Percentiles rank a stretch among this genome's conserved stretches.
Evolutionary conservation across 305 asterid genomes (phyloP).

Genomic region (Ajuga reptans): DNA sequence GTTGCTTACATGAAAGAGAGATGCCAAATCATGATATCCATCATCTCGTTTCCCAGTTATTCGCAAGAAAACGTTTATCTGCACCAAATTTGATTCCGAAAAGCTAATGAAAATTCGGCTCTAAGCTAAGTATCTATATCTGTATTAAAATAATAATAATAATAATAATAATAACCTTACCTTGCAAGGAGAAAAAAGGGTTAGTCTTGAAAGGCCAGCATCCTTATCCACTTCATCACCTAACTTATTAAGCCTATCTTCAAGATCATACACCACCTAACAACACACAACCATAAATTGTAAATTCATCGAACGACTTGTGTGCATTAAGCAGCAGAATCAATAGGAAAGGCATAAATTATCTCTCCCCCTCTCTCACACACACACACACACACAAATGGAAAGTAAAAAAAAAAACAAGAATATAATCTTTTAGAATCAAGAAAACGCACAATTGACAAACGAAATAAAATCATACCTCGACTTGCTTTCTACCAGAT

Average conservation of each 20-base stretch:
- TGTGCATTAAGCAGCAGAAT: not conserved
- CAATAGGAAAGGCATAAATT: not conserved
- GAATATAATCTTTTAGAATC: not conserved
- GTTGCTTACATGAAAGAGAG: constrained; percentile 63
- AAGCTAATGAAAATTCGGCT: constrained; percentile 1
- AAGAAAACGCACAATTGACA: not conserved
- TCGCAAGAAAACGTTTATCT: constrained; percentile 80
- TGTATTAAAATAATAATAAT: not conserved
- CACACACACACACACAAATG: not conserved
- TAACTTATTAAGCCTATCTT: constrained; percentile 48
- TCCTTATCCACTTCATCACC: constrained; percentile 85
- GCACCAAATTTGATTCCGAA: constrained; percentile 15
- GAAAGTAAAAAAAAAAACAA: not conserved
- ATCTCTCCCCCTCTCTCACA: no score
- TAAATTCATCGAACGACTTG: not conserved
- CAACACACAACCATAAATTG: constrained; percentile 11
- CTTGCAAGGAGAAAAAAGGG: constrained; percentile 96
- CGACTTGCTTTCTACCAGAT: constrained; percentile 51
- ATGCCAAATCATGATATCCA: constrained; percentile 93
- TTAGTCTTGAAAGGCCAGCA: constrained; percentile 69
- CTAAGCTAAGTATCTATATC: not conserved
- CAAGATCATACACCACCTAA: constrained; percentile 57
- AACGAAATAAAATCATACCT: constrained; percentile 35
- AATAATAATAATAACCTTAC: constrained; percentile 32
- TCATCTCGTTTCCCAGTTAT: constrained; percentile 78